Evolutionary conservation across 495 filamentous ascomycete genomes (phyloP).

Genomic region (Tuber aestivum): DNA sequence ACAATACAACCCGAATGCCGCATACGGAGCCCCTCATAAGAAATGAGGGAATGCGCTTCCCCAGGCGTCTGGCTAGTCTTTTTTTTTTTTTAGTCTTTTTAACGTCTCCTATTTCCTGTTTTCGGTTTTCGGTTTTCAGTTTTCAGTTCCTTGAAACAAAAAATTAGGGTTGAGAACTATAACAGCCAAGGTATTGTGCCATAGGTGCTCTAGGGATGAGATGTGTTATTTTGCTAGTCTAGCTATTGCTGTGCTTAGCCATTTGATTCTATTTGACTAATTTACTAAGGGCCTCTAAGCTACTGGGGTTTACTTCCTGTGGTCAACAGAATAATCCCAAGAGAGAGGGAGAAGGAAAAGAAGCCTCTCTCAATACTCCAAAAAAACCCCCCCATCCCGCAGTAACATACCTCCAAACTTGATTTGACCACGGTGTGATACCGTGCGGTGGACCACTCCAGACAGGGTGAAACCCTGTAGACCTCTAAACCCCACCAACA

Average conservation of each 20-base stretch:
- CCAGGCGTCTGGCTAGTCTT: background rate
- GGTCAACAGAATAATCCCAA: background rate
- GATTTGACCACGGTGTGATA: background rate
- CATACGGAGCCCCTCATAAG: slow-evolving; percentile 8
- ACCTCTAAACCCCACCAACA: background rate
- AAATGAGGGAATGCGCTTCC: background rate
- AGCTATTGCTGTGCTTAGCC: background rate
- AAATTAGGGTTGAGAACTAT: slow-evolving; percentile 3
- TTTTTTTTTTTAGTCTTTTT: background rate
- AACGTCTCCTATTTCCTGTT: background rate
- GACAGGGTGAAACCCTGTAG: background rate
- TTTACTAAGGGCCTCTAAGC: background rate
- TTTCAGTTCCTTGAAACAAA: background rate
- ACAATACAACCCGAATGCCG: slow-evolving; percentile 25
- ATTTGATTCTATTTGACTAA: background rate
- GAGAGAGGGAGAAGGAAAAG: background rate
- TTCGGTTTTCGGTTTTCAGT: background rate
- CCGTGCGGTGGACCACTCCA: background rate
- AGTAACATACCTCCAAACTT: background rate
- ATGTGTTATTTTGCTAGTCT: background rate
- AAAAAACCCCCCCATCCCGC: background rate
- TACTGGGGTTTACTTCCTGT: background rate
- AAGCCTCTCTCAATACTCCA: background rate
- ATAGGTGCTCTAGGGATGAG: background rate
- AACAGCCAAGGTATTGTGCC: slow-evolving; percentile 10